Base-by-base conservation (phyloP, 2,329 filamentous ascomycete species). In the Magnaporthales sp. region DNA sequence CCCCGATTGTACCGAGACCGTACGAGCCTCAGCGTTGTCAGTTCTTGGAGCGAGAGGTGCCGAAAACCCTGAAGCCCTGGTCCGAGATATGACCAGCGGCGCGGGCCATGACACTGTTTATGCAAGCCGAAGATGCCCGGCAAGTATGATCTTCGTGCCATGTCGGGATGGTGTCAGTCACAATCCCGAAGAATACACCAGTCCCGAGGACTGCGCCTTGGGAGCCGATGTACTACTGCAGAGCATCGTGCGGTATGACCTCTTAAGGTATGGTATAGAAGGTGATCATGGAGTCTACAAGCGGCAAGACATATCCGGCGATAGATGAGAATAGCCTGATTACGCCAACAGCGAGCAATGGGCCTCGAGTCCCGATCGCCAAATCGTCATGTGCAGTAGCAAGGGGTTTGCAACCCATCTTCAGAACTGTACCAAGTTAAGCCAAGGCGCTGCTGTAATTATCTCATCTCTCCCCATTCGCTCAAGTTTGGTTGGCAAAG, bases 61-160 rank as follows among this genome's bases (percentile, higher is more conserved):
- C 10, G 54, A 56, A 11, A 26, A 24, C 29, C 11, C n/a, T n/a
- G 15, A 27, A 24, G 75, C 79, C 1, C 68, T 77, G 1, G 66
- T 68, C 64, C 71, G 77, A 5, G 74, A 76, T 13, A 76, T 81
- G 71, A 76, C 74, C n/a, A 80, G 78, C 64, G 79, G 79, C 6
- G 78, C 78, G 0, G 80, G 80, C 1, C 80, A 79, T 51, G 80
- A 79, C 70, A 87, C 83, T 70, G 86, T 89, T 6, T 86, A 87
- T 68, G 83, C 86, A 6, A 86, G 82, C 61, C 81, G 83, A 69
- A 78, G 79, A 51, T 85, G 84, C 61, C 87, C 87, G 19, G 88
- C 86, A 2, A 83, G 84, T 60, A 89, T 90, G 87, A 86, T 89
- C 30, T 90, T 90, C 70, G 84, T 89, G 22, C 86, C 86, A 4